A percentile compares a stretch with the other conserved stretches of the same genome.
These are phyloP conservation scores for Pseudogymnoascus verrucosus DNA, from an alignment of 2,329 filamentous ascomycete species.

Conservation along the genomic window DNA sequence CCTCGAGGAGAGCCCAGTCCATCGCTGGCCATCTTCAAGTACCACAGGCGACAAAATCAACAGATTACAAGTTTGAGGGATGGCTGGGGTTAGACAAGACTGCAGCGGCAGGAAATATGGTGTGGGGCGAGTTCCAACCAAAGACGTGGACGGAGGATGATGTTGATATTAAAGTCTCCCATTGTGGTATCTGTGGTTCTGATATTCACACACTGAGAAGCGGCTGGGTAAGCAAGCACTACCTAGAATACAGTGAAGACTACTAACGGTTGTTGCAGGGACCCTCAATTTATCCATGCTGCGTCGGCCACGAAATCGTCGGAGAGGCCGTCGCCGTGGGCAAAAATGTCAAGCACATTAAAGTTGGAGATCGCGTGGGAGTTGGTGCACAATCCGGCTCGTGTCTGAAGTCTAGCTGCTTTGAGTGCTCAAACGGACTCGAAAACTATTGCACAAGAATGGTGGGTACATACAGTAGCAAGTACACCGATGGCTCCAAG, in stretches of 20 bases:
- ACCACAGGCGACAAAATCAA: background rate
- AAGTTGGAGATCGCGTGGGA: slow-evolving; percentile 46
- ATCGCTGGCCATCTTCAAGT: background rate
- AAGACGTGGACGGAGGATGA: slow-evolving; percentile 40
- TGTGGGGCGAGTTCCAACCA: slow-evolving; percentile 31
- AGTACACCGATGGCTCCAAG: slow-evolving; percentile 25
- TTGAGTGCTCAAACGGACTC: slow-evolving; percentile 40
- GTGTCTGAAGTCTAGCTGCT: slow-evolving; percentile 38
- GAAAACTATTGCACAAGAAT: slow-evolving; percentile 35
- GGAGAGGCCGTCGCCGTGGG: slow-evolving; percentile 41
- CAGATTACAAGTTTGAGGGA: slow-evolving; percentile 23
- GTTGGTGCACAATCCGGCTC: slow-evolving; percentile 43
- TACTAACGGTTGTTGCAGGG: slow-evolving; percentile 19
- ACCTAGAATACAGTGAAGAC: background rate
- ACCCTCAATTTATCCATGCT: slow-evolving; percentile 33
- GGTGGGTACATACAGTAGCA: slow-evolving; percentile 38
- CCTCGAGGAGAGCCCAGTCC: background rate
- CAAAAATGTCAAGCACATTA: slow-evolving; percentile 33
- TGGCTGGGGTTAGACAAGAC: slow-evolving; percentile 26
- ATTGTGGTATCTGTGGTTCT: slow-evolving; percentile 40
- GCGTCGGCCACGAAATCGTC: slow-evolving; percentile 45
- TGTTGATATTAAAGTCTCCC: slow-evolving; percentile 40
- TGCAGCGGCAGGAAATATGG: slow-evolving; percentile 23
- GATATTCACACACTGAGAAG: slow-evolving; percentile 24
- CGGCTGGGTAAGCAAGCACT: slow-evolving; percentile 17